Conservation (phyloP, 1,284 basidiomycete species). For the Moniliella sp. region DNA sequence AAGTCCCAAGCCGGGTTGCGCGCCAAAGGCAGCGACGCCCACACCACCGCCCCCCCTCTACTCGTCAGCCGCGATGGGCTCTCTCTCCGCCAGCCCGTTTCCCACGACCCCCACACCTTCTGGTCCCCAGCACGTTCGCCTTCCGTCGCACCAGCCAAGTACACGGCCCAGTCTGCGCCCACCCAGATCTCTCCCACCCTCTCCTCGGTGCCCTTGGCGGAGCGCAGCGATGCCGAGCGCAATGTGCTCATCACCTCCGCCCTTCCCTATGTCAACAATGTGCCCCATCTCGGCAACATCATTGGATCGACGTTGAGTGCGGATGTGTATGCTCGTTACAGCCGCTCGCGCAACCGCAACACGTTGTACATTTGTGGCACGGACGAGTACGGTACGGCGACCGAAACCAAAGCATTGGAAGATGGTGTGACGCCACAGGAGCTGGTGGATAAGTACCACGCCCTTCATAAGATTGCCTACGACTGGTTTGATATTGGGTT, state of each 20-base stretch:
- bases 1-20: no score
- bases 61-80: no score
- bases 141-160: no score
- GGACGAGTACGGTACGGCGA: constrained; percentile 95
- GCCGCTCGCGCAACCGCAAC: constrained; percentile 39
- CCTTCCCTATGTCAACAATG: constrained; percentile 90
- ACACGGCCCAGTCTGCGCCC: no score
- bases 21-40: no score
- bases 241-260: constrained; percentile 73
- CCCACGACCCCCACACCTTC: no score
- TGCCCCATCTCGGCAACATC: constrained; percentile 94
- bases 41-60: no score
- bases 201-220: no score
- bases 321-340: constrained; percentile 78
- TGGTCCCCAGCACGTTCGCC: no score
- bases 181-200: no score
- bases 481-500: constrained; percentile 81
- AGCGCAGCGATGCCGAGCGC: constrained; percentile 13
- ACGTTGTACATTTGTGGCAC: constrained; percentile 76
- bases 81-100: no score
- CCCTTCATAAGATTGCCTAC: constrained; percentile 74
- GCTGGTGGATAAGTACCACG: constrained; percentile 81
- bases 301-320: constrained; percentile 87
- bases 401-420: constrained; percentile 87
- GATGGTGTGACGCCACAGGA: constrained; percentile 67